phyloP scores from a whole-genome alignment of 441 rosid species.

The Capsella rubella region DNA sequence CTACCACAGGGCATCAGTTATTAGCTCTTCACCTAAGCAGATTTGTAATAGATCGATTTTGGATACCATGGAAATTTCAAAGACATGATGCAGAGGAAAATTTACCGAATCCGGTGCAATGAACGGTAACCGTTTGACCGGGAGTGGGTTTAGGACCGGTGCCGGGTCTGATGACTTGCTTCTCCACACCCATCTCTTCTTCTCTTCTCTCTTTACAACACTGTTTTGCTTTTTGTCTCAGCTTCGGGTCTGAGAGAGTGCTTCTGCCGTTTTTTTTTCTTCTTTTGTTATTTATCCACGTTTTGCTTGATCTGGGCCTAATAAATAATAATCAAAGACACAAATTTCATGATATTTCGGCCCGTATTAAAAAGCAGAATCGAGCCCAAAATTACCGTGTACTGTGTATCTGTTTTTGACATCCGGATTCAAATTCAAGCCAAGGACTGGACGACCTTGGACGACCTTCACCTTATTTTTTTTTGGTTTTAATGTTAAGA shows the following conservation, averaged over 20 bases:
- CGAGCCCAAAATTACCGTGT: too few species aligned
- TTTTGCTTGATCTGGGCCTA: neutral
- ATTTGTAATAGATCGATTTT: slow-evolving; percentile 21
- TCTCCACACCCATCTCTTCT: slow-evolving; percentile 75
- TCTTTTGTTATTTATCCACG: neutral
- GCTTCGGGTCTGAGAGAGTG: slow-evolving; percentile 11
- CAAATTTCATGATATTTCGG: neutral
- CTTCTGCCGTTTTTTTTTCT: neutral
- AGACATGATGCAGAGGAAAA: neutral
- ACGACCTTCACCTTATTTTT: too few species aligned
- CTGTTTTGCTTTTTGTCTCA: slow-evolving; percentile 2
- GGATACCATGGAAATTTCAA: neutral
- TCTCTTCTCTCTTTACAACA: slow-evolving; percentile 7
- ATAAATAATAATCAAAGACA: neutral
- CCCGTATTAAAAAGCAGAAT: neutral
- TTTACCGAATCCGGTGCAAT: slow-evolving; percentile 92
- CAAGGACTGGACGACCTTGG: too few species aligned
- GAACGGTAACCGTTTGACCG: slow-evolving; percentile 92
- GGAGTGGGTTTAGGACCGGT: slow-evolving; percentile 74
- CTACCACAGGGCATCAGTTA: neutral
- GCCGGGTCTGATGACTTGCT: slow-evolving; percentile 77
- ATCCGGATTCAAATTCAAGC: neutral
- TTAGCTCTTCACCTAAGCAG: slow-evolving; percentile 5
- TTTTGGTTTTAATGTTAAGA: too few species aligned
- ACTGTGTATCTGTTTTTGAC: neutral